A percentile compares a stretch with the other conserved stretches of the same genome.
Evolutionary conservation across 768 basidiomycete species (phyloP).

Genomic region (Tylopilus vinaceipallidus): DNA sequence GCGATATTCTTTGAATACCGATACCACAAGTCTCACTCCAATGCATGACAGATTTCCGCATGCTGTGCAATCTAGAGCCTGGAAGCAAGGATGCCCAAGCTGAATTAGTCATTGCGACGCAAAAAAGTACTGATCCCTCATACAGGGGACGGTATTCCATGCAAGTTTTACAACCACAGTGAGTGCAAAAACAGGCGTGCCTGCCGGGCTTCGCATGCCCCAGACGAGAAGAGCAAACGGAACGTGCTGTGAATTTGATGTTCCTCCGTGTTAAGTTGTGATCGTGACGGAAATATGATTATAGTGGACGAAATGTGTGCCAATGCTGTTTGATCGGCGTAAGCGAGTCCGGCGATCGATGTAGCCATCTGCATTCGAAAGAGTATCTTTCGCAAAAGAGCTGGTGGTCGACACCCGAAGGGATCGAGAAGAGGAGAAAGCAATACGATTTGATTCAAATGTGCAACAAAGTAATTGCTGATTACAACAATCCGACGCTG

Average conservation of each 20-base stretch:
- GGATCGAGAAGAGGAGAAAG: conserved; percentile 2
- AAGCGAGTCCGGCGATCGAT: conserved; percentile 41
- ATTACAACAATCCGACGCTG: not conserved
- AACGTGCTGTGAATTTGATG: conserved; percentile 47
- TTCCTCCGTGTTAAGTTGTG: not conserved
- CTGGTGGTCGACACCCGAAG: conserved; percentile 42
- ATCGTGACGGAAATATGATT: not conserved
- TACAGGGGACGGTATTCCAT: conserved; percentile 49
- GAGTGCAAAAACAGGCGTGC: conserved; percentile 42
- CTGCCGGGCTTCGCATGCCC: conserved; percentile 53
- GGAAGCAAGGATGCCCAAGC: conserved; percentile 15
- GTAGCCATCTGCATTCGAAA: conserved; percentile 49
- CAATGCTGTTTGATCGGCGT: conserved; percentile 37
- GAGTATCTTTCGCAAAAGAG: conserved; percentile 41
- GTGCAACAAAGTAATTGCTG: not conserved
- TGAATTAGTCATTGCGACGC: conserved; percentile 15
- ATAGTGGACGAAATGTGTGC: conserved; percentile 55
- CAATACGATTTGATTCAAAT: not conserved
- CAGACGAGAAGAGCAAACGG: conserved; percentile 52
- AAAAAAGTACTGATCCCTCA: conserved; percentile 24
- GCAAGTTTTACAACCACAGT: conserved; percentile 55
- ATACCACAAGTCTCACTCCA: too few relatives aligned
- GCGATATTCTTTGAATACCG: too few relatives aligned
- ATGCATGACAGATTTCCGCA: conserved; percentile 31
- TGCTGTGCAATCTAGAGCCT: conserved; percentile 28